phyloP scores from a whole-genome alignment of 305 asterid species.

The Rubia tinctorum region DNA sequence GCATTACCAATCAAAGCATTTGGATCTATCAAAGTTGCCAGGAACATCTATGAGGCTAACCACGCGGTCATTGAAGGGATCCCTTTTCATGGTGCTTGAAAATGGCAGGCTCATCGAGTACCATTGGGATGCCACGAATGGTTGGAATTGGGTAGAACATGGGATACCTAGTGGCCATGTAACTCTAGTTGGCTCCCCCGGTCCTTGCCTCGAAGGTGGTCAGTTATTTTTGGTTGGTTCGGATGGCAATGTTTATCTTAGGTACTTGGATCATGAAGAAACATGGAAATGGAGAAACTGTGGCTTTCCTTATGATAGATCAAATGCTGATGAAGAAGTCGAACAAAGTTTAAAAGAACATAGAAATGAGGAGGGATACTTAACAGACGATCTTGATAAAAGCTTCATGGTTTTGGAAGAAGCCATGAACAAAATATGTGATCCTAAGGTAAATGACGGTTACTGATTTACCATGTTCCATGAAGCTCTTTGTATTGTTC shows the following conservation, averaged over 20 bases:
- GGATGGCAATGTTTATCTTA: conserved; percentile 64
- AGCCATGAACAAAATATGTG: conserved; percentile 37
- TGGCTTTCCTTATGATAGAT: conserved; percentile 44
- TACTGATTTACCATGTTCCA: background rate
- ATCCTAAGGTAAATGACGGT: conserved; percentile 49
- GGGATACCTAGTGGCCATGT: conserved; percentile 65
- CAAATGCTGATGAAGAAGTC: conserved; percentile 23
- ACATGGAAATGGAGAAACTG: conserved; percentile 79
- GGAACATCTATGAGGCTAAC: conserved; percentile 67
- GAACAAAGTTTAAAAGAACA: conserved; percentile 14
- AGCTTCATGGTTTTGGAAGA: conserved; percentile 29
- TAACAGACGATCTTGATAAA: conserved; percentile 31
- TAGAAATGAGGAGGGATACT: conserved; percentile 21
- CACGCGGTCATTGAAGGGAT: conserved; percentile 44
- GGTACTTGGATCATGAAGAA: conserved; percentile 50
- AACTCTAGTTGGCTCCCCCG: conserved; percentile 69
- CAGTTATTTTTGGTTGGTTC: conserved; percentile 67
- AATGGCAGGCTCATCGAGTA: conserved; percentile 76
- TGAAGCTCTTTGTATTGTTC: background rate
- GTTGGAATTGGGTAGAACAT: conserved; percentile 92
- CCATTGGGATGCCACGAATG: conserved; percentile 52
- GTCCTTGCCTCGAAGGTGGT: conserved; percentile 62
- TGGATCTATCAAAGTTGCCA: conserved; percentile 53
- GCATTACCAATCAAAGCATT: conserved; percentile 79
- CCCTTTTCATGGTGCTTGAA: conserved; percentile 73